phyloP scores from a whole-genome alignment of 257 asterid genomes.

The Nicotiana undulata region DNA sequence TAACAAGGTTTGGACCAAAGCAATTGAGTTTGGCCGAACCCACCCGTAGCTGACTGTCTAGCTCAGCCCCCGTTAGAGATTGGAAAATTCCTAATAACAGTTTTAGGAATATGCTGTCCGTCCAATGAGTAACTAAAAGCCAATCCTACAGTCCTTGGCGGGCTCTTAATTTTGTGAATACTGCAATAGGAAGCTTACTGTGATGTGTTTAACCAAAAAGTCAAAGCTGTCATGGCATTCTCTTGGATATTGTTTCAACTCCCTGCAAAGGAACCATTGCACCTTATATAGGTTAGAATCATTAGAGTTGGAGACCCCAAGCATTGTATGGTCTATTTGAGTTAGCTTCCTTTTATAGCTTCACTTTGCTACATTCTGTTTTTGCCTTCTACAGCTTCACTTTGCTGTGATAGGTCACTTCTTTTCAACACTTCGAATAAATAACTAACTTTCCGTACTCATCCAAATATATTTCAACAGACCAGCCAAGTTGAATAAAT shows the following conservation, averaged over 20 bases:
- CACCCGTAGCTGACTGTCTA: too few relatives aligned
- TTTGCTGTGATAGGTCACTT: not conserved
- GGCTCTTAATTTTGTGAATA: not conserved
- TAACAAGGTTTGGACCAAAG: too few relatives aligned
- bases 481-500: not conserved
- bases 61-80: not conserved
- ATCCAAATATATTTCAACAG: not conserved
- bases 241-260: not conserved
- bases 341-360: not conserved
- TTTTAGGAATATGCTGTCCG: not conserved
- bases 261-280: not conserved
- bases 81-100: not conserved
- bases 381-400: not conserved
- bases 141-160: not conserved
- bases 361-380: not conserved
- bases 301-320: not conserved
- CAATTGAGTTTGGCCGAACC: too few relatives aligned
- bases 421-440: not conserved
- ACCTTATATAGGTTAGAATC: not conserved
- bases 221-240: not conserved
- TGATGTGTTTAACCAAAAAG: not conserved
- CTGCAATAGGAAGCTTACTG: not conserved
- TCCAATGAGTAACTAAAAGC: not conserved
- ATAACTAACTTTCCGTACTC: not conserved
- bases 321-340: not conserved